Base-by-base conservation (phyloP, 768 basidiomycete genomes). In the Amanita polypyramis region DNA sequence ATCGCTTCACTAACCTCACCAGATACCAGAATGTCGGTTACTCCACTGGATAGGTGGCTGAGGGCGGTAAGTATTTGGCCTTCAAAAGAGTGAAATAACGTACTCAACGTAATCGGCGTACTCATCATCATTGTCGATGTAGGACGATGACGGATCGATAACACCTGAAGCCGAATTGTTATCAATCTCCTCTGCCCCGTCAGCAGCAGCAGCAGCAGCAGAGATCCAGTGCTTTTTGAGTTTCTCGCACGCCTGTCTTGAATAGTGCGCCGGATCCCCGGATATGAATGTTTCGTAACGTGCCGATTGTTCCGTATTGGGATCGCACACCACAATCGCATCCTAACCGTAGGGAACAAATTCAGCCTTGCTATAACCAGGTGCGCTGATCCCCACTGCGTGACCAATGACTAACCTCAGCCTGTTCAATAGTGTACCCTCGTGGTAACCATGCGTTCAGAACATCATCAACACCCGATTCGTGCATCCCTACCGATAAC, bases 21-120 rank as follows among this genome's bases (percentile, higher is more conserved):
- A 11, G 73, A 73, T 45, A 77, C 62, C 51, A 79, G 59, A 27
- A 77, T 73, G 53, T 77, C 76, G 45, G 62, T 59, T n/a, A 77
- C 61, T 29, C 72, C 71, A 49, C 70, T 72, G 3, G 55, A 54
- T 5, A 55, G 49, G 43, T 72, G 62, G 35, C 57, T 62, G 47
- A 32, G 20, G n/a, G 15, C 15, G 32, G 2, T n/a, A n/a, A 44
- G 41, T 25, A 23, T n/a, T 17, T 10, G 2, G 11, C 19, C 5
- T 4, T 27, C 25, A 6, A 50, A 10, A 27, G 43, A 45, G 44
- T 32, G 41, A 45, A 4, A 9, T 29, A 36, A 23, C 55, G 49
- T 46, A 60, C 58, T 54, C 55, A 14, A 66, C 64, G 14, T 60
- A 60, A 55, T 73, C 67, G 40, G 63, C 62, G 37, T 66, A 68